Percentiles rank a stretch among this genome's conserved stretches.
Evolutionary conservation across 1,284 basidiomycete species (phyloP).

Genomic region (Neonothopanus nambi): DNA sequence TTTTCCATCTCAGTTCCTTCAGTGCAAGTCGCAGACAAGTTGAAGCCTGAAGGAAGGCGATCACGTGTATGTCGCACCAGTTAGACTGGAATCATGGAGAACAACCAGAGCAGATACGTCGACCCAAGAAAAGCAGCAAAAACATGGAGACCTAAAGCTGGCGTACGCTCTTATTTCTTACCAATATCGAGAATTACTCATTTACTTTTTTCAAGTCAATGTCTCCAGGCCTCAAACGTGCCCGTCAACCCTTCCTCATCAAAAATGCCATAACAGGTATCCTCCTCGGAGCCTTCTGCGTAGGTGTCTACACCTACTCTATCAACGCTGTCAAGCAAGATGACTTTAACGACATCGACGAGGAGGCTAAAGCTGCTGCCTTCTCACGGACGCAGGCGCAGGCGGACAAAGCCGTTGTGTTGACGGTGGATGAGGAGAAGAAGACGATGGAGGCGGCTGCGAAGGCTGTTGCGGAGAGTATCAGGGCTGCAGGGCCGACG

Average conservation of each 20-base stretch:
- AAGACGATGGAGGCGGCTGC: conserved; percentile 27
- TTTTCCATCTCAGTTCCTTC: too few species aligned
- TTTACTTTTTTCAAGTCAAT: conserved; percentile 47
- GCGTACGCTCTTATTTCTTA: conserved; percentile 30
- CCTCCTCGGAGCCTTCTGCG: conserved; percentile 72
- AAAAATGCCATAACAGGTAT: conserved; percentile 82
- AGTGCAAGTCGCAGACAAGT: too few species aligned
- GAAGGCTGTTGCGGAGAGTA: conserved; percentile 11
- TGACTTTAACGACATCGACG: conserved; percentile 83
- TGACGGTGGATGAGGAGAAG: conserved; percentile 30
- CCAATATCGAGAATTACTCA: background rate
- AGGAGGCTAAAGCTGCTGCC: conserved; percentile 63
- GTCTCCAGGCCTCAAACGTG: conserved; percentile 85
- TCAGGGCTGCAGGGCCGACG: conserved; percentile 1
- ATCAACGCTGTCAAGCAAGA: conserved; percentile 94
- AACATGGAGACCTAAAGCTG: conserved; percentile 41
- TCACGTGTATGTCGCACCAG: too few species aligned
- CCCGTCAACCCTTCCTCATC: conserved; percentile 80
- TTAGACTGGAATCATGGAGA: too few species aligned
- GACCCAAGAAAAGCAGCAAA: conserved; percentile 37
- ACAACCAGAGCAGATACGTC: conserved; percentile 28
- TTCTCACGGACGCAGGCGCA: conserved; percentile 29
- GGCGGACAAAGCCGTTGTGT: conserved; percentile 21
- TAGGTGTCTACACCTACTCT: conserved; percentile 90
- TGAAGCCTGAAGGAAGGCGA: too few species aligned